Evolutionary conservation across 2,329 filamentous ascomycete genomes (phyloP).

Genomic region (Thielaviopsis ethacetica): DNA sequence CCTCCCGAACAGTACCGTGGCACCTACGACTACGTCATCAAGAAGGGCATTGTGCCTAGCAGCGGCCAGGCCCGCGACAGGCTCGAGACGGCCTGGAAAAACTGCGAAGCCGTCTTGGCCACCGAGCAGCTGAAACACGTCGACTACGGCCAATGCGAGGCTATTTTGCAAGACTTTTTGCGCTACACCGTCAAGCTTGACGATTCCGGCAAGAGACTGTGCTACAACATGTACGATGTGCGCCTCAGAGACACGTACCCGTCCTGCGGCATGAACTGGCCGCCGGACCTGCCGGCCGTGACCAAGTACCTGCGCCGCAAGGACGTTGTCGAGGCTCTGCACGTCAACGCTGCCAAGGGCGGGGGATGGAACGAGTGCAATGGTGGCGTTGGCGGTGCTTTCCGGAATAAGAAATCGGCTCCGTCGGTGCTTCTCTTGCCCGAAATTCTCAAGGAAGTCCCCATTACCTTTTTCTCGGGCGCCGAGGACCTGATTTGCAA

Average conservation of each 20-base stretch:
- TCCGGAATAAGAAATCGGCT: conserved; percentile 52
- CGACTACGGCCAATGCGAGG: conserved; percentile 56
- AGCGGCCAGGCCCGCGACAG: conserved; percentile 35
- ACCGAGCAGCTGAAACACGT: conserved; percentile 33
- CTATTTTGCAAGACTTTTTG: conserved; percentile 58
- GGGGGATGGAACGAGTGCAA: conserved; percentile 88
- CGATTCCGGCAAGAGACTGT: conserved; percentile 35
- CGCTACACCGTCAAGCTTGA: conserved; percentile 36
- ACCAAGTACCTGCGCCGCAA: conserved; percentile 68
- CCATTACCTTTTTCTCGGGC: conserved; percentile 78
- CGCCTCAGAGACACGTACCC: conserved; percentile 65
- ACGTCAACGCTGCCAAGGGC: conserved; percentile 66
- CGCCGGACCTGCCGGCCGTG: conserved; percentile 62
- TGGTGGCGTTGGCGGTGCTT: conserved; percentile 56
- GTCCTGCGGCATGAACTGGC: conserved; percentile 96
- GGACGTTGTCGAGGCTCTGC: conserved; percentile 67
- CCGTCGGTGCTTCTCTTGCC: conserved; percentile 64
- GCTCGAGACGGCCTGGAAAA: conserved; percentile 51
- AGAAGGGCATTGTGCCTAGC: conserved; percentile 35
- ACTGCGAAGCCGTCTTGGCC: conserved; percentile 49
- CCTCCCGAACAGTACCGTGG: conserved; percentile 78
- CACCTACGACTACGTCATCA: conserved; percentile 64
- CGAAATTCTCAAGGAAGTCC: conserved; percentile 57
- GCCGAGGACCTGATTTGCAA: conserved; percentile 95
- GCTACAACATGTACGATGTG: conserved; percentile 95